phyloP scores from a whole-genome alignment of 257 asterid genomes.

The Rhazya stricta region DNA sequence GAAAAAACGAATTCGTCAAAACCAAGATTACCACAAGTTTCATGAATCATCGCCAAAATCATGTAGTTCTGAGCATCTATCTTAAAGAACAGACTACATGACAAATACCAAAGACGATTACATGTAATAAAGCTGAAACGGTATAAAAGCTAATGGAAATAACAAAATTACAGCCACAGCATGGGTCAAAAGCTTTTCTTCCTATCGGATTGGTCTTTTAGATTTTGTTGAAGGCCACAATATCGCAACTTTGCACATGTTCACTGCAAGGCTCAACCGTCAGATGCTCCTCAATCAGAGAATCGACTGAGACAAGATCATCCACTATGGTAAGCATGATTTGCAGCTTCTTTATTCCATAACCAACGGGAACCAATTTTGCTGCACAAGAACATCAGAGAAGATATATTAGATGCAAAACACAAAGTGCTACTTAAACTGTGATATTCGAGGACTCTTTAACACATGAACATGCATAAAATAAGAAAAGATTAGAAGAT shows the following conservation, averaged over 20 bases:
- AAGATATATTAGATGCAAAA: not conserved
- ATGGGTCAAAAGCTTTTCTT: conserved; percentile 5
- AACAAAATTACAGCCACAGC: conserved; percentile 27
- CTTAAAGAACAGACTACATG: not conserved
- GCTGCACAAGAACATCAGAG: conserved; percentile 34
- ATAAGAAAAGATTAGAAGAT: not conserved
- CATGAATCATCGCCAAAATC: not conserved
- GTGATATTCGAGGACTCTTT: not conserved
- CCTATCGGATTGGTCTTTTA: conserved; percentile 18
- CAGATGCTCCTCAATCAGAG: conserved; percentile 40
- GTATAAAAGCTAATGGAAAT: conserved; percentile 5
- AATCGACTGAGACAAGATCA: conserved; percentile 80
- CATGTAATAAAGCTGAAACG: not conserved
- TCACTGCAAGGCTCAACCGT: conserved; percentile 44
- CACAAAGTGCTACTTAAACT: not conserved
- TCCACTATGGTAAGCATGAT: conserved; percentile 79
- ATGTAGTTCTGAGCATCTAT: not conserved
- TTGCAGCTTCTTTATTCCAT: conserved; percentile 85
- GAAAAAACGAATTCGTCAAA: not conserved
- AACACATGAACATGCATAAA: not conserved
- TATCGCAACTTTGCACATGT: conserved; percentile 48
- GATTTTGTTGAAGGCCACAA: conserved; percentile 56
- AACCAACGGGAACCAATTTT: conserved; percentile 77
- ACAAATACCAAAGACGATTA: not conserved
- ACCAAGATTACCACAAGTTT: not conserved